Evolutionary conservation across 2,329 filamentous ascomycete genomes (phyloP), one percentile per base, ranked within the genome.

Genomic region (Thelonectria olida): DNA sequence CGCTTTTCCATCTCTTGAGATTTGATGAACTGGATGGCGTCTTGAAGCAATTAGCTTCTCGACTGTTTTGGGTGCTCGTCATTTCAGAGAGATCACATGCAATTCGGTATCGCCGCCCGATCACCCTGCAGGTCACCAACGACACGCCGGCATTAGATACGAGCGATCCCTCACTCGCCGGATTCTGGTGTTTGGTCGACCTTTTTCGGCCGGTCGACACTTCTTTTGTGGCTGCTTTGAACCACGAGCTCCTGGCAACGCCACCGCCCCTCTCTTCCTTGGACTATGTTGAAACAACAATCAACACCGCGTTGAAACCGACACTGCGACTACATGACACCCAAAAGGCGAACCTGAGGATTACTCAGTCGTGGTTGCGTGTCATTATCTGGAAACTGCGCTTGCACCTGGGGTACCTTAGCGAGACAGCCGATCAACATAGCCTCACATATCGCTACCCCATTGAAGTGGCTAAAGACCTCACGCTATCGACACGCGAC

Each of bases 371-470:
- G 0, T 82, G 81, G 80, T 67, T 82, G 12, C 74, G 79, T 3
- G 75, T 81, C 62, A 78, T 82, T 4, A 72, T 82, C 2, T 82
- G 80, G 80, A 78, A 82, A 62, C 55, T 82, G 1, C 77, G 80
- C 1, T 64, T 82, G 5, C 79, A 77, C 2, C 70, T 82, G 1
- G 80, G 80, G 0, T 75, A 80, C 50, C 73, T 82, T 5, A 74
- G 76, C 2, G 74, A 78, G 27, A 67, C 70, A 9, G 71, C 73
- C 0, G 49, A 68, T 9, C 73, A 73, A 25, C 70, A 68, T 10
- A 79, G 76, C 66, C 72, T 79, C 20, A 81, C 79, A 0, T 81
- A 79, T 25, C 78, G 74, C 34, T 81, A 81, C 51, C 80, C 80
- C 5, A 69, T 82, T 4, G 76, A 79, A 6, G 73, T 81, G 6